Conservation (phyloP, 441 rosid genomes). For the Gossypium schwendimanii region DNA sequence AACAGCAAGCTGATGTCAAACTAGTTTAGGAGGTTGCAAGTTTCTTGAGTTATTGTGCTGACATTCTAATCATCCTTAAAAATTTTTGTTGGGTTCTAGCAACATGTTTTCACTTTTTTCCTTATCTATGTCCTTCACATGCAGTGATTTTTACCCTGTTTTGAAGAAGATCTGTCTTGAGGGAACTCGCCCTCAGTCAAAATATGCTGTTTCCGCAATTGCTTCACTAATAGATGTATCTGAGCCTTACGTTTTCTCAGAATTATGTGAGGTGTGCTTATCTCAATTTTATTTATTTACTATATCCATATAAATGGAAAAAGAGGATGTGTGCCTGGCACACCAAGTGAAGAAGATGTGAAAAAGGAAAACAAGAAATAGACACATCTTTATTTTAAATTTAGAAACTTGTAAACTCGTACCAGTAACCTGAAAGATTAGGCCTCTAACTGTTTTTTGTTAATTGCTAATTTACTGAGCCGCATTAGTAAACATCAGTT, state of each 20-base stretch:
- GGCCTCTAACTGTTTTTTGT: neutral
- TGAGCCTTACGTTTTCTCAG: conserved; percentile 39
- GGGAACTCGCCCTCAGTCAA: conserved; percentile 81
- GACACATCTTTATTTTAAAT: neutral
- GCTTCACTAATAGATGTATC: conserved; percentile 61
- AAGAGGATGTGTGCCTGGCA: neutral
- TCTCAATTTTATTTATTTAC: conserved; percentile 9
- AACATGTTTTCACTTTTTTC: neutral
- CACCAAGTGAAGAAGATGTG: neutral
- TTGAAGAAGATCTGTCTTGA: conserved; percentile 61
- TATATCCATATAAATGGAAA: neutral
- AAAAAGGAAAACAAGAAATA: neutral
- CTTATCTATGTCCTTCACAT: conserved; percentile 8
- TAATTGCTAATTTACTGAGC: neutral
- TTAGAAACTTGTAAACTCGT: neutral
- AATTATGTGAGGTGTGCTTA: conserved; percentile 62
- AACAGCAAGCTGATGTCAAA: neutral
- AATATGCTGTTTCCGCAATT: conserved; percentile 80
- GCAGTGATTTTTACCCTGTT: conserved; percentile 61
- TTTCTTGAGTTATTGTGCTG: conserved; percentile 5
- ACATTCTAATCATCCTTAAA: neutral
- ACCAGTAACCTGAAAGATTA: neutral
- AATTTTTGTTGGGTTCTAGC: neutral
- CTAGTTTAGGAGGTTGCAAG: conserved; percentile 6
- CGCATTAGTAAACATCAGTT: neutral